Percentiles rank a stretch among this genome's conserved stretches.
Evolutionary conservation across 176 grass and related monocot genomes (phyloP).

Genomic region (Lolium rigidum): DNA sequence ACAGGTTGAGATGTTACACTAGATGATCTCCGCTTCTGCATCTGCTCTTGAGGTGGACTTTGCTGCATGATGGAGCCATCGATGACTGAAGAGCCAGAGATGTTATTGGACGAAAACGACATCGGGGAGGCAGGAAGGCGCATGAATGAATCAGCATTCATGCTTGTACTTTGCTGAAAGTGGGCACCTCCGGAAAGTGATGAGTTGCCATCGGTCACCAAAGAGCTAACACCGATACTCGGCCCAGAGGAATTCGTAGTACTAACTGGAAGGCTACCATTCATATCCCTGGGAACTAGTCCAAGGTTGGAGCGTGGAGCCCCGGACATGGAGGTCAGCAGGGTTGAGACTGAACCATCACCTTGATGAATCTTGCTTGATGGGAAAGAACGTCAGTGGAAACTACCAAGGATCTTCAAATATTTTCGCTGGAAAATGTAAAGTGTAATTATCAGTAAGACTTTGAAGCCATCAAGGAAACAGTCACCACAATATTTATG

Average conservation of each 20-base stretch:
- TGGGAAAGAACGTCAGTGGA: conserved; percentile 23
- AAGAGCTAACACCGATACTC: conserved; percentile 87
- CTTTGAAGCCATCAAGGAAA: conserved; percentile 2
- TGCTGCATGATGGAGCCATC: conserved; percentile 91
- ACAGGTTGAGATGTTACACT: conserved; percentile 88
- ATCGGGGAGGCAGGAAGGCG: conserved; percentile 94
- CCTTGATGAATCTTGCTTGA: conserved; percentile 40
- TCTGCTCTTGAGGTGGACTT: conserved; percentile 73
- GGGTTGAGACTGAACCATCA: conserved; percentile 49
- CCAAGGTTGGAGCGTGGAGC: conserved; percentile 58
- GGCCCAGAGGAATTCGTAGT: conserved; percentile 83
- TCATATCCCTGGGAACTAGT: conserved; percentile 63
- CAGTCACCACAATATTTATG: background rate
- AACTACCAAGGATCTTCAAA: conserved; percentile 28
- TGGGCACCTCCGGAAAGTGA: conserved; percentile 81
- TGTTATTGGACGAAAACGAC: conserved; percentile 99
- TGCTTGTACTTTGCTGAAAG: conserved; percentile 84
- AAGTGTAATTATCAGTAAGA: conserved; percentile 16
- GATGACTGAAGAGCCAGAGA: conserved; percentile 91
- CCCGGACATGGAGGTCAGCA: conserved; percentile 58
- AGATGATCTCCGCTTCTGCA: conserved; percentile 76
- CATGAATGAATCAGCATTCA: conserved; percentile 89
- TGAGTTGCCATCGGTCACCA: conserved; percentile 93
- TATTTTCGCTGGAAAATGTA: conserved; percentile 24
- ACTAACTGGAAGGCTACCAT: conserved; percentile 55